Evolutionary conservation across 2,329 filamentous ascomycete species (phyloP).

Genomic region (Eutypa lata): DNA sequence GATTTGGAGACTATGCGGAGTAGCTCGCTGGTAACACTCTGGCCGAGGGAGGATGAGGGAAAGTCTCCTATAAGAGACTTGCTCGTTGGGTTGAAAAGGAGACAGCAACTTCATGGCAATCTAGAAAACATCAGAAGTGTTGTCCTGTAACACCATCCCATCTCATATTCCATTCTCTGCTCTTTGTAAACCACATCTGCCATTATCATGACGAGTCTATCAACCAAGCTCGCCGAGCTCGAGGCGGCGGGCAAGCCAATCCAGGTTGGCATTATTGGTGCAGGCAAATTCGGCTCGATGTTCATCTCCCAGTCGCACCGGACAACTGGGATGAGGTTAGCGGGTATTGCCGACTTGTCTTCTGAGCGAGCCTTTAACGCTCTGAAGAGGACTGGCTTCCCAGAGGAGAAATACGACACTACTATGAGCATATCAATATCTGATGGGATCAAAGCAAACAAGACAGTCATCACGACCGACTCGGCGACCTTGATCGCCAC

Average conservation of each 20-base stretch:
- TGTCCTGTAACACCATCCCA: background rate
- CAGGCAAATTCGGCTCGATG: constrained; percentile 46
- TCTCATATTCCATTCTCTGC: background rate
- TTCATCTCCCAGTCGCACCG: constrained; percentile 43
- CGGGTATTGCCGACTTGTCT: constrained; percentile 41
- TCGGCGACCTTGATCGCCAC: constrained; percentile 38
- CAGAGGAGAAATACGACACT: constrained; percentile 34
- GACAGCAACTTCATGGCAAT: background rate
- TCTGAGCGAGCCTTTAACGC: constrained; percentile 36
- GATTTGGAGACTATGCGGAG: background rate
- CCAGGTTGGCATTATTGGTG: constrained; percentile 41
- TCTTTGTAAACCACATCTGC: background rate
- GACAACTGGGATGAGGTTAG: constrained; percentile 38
- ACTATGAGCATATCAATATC: constrained; percentile 30
- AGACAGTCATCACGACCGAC: constrained; percentile 40
- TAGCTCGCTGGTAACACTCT: background rate
- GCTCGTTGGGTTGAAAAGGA: background rate
- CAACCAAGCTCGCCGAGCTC: constrained; percentile 38
- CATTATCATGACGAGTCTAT: constrained; percentile 34
- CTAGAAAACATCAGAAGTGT: no score
- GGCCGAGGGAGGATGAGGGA: background rate
- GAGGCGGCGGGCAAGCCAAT: constrained; percentile 36
- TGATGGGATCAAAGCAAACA: constrained; percentile 37
- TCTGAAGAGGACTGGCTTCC: constrained; percentile 38
- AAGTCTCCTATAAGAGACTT: background rate